Evolutionary conservation across 1,284 basidiomycete species (phyloP), one percentile per base, ranked within the genome.

Genomic region (Marasmius sp.): DNA sequence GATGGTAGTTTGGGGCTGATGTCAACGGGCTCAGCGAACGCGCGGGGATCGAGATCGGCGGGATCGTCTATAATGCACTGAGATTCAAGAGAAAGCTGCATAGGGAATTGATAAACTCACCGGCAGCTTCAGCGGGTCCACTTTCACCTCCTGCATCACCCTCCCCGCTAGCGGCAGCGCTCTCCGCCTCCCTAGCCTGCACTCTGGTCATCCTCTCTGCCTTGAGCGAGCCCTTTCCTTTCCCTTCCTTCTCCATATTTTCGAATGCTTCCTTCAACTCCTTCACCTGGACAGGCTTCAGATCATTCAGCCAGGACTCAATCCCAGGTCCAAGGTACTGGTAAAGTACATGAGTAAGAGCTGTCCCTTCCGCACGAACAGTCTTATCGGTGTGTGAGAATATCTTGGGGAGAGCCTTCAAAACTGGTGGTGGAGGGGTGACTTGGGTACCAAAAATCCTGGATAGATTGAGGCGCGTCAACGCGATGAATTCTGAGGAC

Each of bases 281-380:
- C 73, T 98, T 96, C 49, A 96, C 88, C 75, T 99, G 97, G n/a
- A 99, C 95, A 0, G 97, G 95, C 74, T 99, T 99, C 64, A 99
- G 84, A 67, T 97, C 93, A n/a, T 86, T 79, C 10, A 99, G 79
- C 77, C 90, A 94, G 50, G 95, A 87, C 60, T 95, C 89, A 63
- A 99, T 90, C 0, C 89, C 92, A 1, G 91, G 80, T 22, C 97
- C 97, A 66, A 99, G 88, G 73, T 89, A 96, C 65, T 91, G 90
- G 79, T 99, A 97, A 6, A 99, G 77, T 3, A 83, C 81, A 67
- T 92, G 87, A 0, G 88, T 84, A 18, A 99, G 88, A 45, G 81
- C 79, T 0, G 87, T 88, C 41, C 95, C 97, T 77, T 99, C 97
- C 1, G 94, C 88, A 64, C 97, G 92, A 54, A 99, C 97, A 39